Conservation (phyloP, 495 filamentous ascomycete genomes). For the Tuber borchii region DNA sequence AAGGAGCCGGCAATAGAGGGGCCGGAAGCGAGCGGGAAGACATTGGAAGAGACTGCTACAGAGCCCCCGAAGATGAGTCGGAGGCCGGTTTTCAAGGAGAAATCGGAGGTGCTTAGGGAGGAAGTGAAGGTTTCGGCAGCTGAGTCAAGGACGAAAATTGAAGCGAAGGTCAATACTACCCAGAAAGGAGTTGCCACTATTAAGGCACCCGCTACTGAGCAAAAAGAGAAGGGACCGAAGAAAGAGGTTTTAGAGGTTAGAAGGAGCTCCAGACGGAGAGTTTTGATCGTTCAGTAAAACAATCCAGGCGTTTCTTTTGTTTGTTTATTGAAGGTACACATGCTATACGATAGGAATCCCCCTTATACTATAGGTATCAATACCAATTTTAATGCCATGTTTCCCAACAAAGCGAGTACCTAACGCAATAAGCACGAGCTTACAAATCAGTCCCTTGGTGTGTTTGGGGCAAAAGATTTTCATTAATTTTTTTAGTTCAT, state of each 20-base stretch:
- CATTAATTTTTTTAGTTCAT: no score
- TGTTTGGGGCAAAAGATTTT: no score
- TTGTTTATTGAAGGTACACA: not conserved
- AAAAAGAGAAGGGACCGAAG: not conserved
- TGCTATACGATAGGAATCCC: not conserved
- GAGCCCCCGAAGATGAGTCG: not conserved
- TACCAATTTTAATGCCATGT: not conserved
- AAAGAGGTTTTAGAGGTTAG: not conserved
- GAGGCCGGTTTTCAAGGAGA: not conserved
- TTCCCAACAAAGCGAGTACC: not conserved
- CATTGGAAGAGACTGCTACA: not conserved
- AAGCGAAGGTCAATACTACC: not conserved
- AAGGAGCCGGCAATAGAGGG: slow-evolving; percentile 44
- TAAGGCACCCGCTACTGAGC: not conserved
- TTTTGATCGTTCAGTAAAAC: not conserved
- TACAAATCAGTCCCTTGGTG: no score
- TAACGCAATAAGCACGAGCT: not conserved
- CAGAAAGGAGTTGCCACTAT: not conserved
- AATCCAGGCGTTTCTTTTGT: not conserved
- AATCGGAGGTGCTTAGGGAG: not conserved
- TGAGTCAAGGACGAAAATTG: not conserved
- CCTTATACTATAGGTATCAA: not conserved
- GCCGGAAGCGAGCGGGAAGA: not conserved
- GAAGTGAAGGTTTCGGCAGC: not conserved
- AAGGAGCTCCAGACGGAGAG: not conserved